phyloP scores from a whole-genome alignment of 2,329 filamentous ascomycete species.

The Colletotrichum sp. region DNA sequence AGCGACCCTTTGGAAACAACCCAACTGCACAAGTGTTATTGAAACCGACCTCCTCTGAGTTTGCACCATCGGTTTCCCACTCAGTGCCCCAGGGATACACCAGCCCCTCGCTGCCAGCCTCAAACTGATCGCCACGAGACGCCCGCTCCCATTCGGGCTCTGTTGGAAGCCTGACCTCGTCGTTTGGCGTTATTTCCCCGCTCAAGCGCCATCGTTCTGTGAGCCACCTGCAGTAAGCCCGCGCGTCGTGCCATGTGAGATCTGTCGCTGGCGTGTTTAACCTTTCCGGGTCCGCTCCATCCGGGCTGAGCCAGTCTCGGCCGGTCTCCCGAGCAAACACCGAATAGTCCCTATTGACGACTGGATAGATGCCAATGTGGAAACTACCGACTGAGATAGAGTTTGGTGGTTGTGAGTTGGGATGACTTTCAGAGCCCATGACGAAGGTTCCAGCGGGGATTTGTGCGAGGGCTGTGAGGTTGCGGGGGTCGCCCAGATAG shows the following conservation, averaged over 20 bases:
- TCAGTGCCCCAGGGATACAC: not conserved
- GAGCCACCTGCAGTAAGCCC: conserved; percentile 2
- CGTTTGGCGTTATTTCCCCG: not conserved
- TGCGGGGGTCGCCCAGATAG: not conserved
- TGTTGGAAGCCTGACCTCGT: not conserved
- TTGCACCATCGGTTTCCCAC: not conserved
- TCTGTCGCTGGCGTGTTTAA: not conserved
- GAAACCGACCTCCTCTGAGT: not conserved
- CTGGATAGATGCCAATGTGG: not conserved
- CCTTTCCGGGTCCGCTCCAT: not conserved
- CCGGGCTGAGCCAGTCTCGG: not conserved
- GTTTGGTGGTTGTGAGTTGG: not conserved
- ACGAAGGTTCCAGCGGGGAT: not conserved
- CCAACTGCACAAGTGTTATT: not conserved
- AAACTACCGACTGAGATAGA: not conserved
- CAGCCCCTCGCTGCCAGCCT: not conserved
- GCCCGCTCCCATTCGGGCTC: conserved; percentile 5
- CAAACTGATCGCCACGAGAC: not conserved
- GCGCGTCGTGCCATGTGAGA: not conserved
- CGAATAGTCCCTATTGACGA: not conserved
- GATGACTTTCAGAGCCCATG: conserved; percentile 6
- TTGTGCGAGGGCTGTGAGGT: not conserved
- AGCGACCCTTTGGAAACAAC: not conserved
- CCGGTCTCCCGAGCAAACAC: not conserved
- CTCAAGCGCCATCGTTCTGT: not conserved